Percentiles rank a stretch among this genome's conserved stretches.
Conservation (phyloP, 768 basidiomycete genomes). For the Trametes cingulata region DNA sequence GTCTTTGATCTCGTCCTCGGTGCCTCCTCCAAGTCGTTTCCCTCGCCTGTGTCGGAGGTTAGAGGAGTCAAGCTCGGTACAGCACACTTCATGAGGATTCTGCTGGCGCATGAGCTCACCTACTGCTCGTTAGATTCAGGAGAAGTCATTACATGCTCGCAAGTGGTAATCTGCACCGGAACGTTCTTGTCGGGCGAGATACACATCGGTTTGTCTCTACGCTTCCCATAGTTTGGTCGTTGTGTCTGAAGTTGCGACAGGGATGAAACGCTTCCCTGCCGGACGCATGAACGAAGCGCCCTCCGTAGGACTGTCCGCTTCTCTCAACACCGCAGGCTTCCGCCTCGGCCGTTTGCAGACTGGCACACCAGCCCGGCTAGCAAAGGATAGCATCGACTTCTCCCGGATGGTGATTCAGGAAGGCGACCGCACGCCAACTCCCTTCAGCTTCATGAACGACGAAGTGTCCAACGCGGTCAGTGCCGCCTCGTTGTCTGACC, state of each 20-base stretch:
- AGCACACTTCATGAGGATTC: not conserved
- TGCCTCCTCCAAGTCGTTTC: slow-evolving; percentile 34
- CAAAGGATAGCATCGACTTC: slow-evolving; percentile 71
- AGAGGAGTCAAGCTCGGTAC: slow-evolving; percentile 68
- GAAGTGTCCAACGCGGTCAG: slow-evolving; percentile 69
- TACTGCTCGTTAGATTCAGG: slow-evolving; percentile 57
- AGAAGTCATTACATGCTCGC: slow-evolving; percentile 71
- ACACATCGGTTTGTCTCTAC: slow-evolving; percentile 62
- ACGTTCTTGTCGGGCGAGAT: slow-evolving; percentile 92
- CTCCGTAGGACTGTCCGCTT: slow-evolving; percentile 72
- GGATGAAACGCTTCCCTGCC: slow-evolving; percentile 74
- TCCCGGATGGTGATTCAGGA: slow-evolving; percentile 57
- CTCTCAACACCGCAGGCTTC: slow-evolving; percentile 75
- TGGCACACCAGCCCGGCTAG: slow-evolving; percentile 82
- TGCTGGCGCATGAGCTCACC: not conserved
- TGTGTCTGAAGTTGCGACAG: slow-evolving; percentile 34
- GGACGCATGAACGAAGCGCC: slow-evolving; percentile 75
- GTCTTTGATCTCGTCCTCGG: slow-evolving; percentile 80
- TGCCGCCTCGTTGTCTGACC: not conserved
- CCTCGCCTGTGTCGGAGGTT: slow-evolving; percentile 31
- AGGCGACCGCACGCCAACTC: slow-evolving; percentile 63
- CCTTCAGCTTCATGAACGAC: slow-evolving; percentile 77
- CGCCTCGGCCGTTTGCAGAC: slow-evolving; percentile 82
- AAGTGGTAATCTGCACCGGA: slow-evolving; percentile 87
- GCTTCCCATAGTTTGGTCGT: not conserved